phyloP scores from a whole-genome alignment of 345 rosid species.

The Salix arbutifolia region DNA sequence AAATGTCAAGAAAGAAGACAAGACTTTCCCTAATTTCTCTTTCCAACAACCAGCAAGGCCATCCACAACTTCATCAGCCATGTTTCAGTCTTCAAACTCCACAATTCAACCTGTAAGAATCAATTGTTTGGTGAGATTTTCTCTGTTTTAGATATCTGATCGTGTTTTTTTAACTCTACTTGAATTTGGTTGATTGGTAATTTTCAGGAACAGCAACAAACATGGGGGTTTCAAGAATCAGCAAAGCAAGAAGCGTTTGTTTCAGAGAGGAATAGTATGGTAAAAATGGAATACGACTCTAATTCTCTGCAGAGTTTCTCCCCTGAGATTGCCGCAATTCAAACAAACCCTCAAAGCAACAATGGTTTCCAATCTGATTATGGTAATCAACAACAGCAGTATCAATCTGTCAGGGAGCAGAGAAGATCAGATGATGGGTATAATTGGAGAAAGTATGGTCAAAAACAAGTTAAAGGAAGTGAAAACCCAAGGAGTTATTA shows the following conservation, averaged over 20 bases:
- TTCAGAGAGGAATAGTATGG: conserved; percentile 17
- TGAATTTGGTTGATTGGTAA: not conserved
- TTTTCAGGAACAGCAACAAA: conserved; percentile 44
- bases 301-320: conserved; percentile 34
- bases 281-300: conserved; percentile 8
- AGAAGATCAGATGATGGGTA: conserved; percentile 80
- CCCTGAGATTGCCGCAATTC: conserved; percentile 41
- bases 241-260: conserved; percentile 30
- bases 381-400: conserved; percentile 32
- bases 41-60: conserved; percentile 51
- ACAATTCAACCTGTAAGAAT: conserved; percentile 34
- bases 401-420: conserved; percentile 46
- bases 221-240: conserved; percentile 44
- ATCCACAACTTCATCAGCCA: conserved; percentile 12
- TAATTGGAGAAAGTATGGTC: conserved; percentile 97
- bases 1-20: conserved; percentile 43
- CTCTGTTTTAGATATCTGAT: not conserved
- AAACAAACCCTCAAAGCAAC: conserved; percentile 28
- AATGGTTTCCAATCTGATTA: conserved; percentile 30
- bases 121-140: not conserved
- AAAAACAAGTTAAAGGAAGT: conserved; percentile 91
- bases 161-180: not conserved
- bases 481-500: conserved; percentile 93
- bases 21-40: conserved; percentile 44
- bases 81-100: conserved; percentile 30